Conservation (phyloP, 2,329 filamentous ascomycete genomes). For the Aureobasidium sp. region DNA sequence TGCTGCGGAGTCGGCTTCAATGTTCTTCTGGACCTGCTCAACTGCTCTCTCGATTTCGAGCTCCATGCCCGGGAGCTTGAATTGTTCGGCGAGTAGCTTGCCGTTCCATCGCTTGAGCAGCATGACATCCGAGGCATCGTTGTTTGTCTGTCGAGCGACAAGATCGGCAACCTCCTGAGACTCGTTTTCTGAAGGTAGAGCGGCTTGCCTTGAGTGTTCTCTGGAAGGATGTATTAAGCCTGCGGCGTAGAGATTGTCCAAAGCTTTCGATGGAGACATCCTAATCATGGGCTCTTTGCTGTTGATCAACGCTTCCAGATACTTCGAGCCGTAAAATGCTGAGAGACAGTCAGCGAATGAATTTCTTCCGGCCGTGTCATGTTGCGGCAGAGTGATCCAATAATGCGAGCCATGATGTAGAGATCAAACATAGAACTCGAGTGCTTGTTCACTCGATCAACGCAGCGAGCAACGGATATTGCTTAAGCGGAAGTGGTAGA, state of each 20-base stretch:
- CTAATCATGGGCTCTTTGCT: constrained; percentile 56
- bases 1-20: constrained; percentile 32
- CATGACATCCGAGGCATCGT: constrained; percentile 40
- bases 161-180: constrained; percentile 32
- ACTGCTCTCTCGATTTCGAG: constrained; percentile 48
- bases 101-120: constrained; percentile 44
- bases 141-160: constrained; percentile 34
- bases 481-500: too few relatives aligned
- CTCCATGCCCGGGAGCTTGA: constrained; percentile 44
- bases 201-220: constrained; percentile 32
- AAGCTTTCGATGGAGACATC: constrained; percentile 55
- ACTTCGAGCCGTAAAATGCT: constrained; percentile 75
- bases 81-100: constrained; percentile 44
- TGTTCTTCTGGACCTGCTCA: constrained; percentile 41
- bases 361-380: background rate
- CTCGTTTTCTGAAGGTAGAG: constrained; percentile 31
- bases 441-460: too few relatives aligned
- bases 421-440: too few relatives aligned
- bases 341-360: constrained; percentile 5
- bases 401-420: too few relatives aligned
- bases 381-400: background rate
- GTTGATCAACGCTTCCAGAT: constrained; percentile 72
- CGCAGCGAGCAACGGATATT: too few relatives aligned
- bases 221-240: constrained; percentile 40
- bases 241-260: constrained; percentile 67